phyloP scores from a whole-genome alignment of 345 rosid genomes.

The Bretschneidera sinensis region DNA sequence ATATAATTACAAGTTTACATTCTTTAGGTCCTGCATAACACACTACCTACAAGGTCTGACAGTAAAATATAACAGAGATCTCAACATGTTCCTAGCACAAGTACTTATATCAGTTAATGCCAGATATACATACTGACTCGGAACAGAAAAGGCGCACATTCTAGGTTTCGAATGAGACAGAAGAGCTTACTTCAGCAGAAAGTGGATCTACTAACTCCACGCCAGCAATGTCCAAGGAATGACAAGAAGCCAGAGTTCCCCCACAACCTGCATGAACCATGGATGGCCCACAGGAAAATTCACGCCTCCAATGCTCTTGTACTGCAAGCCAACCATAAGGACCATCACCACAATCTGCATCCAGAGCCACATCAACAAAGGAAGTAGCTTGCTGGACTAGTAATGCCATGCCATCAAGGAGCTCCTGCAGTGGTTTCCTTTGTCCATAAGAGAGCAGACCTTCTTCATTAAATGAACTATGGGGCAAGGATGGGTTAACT shows the following conservation, averaged over 20 bases:
- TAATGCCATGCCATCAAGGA: conserved; percentile 80
- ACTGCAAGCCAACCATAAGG: conserved; percentile 98
- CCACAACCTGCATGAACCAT: conserved; percentile 99
- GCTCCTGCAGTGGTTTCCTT: conserved; percentile 89
- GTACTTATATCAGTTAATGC: neutral
- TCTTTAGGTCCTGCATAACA: too few relatives aligned
- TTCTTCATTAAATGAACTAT: conserved; percentile 72
- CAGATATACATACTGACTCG: conserved; percentile 1
- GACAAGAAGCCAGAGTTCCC: conserved; percentile 91
- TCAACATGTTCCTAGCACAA: neutral
- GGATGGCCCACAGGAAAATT: conserved; percentile 91
- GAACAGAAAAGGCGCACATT: neutral
- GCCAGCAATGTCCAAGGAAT: conserved; percentile 92
- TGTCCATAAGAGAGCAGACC: conserved; percentile 75
- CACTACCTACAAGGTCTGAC: neutral
- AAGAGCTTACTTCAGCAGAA: conserved; percentile 76
- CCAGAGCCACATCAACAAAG: conserved; percentile 87
- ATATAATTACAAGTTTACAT: too few relatives aligned
- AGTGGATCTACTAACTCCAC: conserved; percentile 93
- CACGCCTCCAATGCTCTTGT: conserved; percentile 96
- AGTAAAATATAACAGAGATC: neutral
- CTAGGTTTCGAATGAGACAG: neutral
- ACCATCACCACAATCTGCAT: conserved; percentile 91
- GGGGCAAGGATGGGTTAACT: conserved; percentile 60
- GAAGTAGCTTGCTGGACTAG: conserved; percentile 98